Base-by-base conservation (phyloP, 495 filamentous ascomycete species). In the Daldinia childiae region DNA sequence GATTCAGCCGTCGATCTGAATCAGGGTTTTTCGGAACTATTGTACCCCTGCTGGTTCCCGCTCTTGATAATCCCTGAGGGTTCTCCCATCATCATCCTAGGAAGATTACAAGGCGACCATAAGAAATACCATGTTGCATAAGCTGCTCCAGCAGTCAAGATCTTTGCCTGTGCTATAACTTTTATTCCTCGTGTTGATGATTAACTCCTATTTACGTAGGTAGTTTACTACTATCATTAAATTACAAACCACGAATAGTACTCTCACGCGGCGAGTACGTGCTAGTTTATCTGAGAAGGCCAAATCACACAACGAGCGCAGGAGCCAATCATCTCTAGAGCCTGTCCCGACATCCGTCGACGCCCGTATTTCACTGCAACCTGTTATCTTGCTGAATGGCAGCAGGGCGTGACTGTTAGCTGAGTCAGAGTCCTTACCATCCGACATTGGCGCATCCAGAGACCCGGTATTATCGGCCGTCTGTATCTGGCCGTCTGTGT, bases 311-410 rank as follows among this genome's bases (percentile, higher is more conserved):
- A 76, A 43, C 62, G 51, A 73, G 38, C 62, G 48, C 39, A 24
- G 29, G 45, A 64, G 50, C 74, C 72, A 77, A 77, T 75, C 64
- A 72, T 68, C 55, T 70, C 38, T 57, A 17, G 30, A 58, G 50
- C 24, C 17, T 34, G 21, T 68, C 50, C 72, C 74, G 76, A 78
- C n/a, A 68, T 63, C 69, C 43, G 67, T 69, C 62, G 38, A 58
- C 29, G 45, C 59, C 55, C 30, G 36, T 74, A 64, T 58, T 45
- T 63, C 71, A 29, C 60, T 26, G 24, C 57, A 57, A 71, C 62
- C 59, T 74, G 60, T 71, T 60, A 74, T 57, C 57, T 74, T 56
- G 43, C 38, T 43, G 17, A 66, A 32, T 39, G 55, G 62, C 51
- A 63, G 26, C 62, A 43, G 50, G 58, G 24, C 64, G 56, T 68